Percentiles rank a stretch among this genome's conserved stretches.
Evolutionary conservation across 2,329 filamentous ascomycete genomes (phyloP).

Genomic region (Aspergillus costaricaensis): DNA sequence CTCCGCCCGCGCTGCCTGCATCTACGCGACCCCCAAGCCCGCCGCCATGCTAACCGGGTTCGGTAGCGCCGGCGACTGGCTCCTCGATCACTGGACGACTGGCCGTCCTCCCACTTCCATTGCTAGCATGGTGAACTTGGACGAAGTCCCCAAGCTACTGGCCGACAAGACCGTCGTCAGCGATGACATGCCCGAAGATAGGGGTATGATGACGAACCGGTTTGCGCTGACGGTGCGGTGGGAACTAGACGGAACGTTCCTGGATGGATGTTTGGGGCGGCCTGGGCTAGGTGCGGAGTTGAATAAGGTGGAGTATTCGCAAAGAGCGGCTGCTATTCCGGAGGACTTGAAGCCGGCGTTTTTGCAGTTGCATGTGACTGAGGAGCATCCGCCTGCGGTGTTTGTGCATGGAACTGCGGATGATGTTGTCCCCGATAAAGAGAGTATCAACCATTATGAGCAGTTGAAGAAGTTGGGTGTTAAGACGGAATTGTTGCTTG

Average conservation of each 20-base stretch:
- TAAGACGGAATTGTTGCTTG: slow-evolving; percentile 17
- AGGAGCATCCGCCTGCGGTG: slow-evolving; percentile 21
- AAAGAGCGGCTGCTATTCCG: slow-evolving; percentile 15
- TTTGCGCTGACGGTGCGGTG: slow-evolving; percentile 25
- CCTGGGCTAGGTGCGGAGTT: slow-evolving; percentile 17
- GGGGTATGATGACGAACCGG: slow-evolving; percentile 13
- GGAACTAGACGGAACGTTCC: slow-evolving; percentile 23
- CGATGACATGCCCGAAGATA: slow-evolving; percentile 11
- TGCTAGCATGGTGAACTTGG: slow-evolving; percentile 17
- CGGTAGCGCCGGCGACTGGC: slow-evolving; percentile 21
- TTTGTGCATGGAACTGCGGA: slow-evolving; percentile 26
- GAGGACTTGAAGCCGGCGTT: slow-evolving; percentile 18
- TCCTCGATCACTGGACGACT: slow-evolving; percentile 24
- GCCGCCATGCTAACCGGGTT: slow-evolving; percentile 19
- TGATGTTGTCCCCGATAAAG: slow-evolving; percentile 24
- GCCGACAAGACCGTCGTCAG: slow-evolving; percentile 24
- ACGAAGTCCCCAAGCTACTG: slow-evolving; percentile 12
- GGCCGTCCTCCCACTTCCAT: slow-evolving; percentile 23
- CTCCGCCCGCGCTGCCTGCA: slow-evolving; percentile 26
- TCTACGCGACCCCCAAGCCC: slow-evolving; percentile 23
- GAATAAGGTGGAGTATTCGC: slow-evolving; percentile 13
- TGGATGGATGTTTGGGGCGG: slow-evolving; percentile 21
- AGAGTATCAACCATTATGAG: slow-evolving; percentile 22
- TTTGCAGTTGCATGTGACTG: slow-evolving; percentile 19
- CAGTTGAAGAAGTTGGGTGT: slow-evolving; percentile 19